Conservation (phyloP, 2,329 filamentous ascomycete species). For the Clarireedia homoeocarpa region DNA sequence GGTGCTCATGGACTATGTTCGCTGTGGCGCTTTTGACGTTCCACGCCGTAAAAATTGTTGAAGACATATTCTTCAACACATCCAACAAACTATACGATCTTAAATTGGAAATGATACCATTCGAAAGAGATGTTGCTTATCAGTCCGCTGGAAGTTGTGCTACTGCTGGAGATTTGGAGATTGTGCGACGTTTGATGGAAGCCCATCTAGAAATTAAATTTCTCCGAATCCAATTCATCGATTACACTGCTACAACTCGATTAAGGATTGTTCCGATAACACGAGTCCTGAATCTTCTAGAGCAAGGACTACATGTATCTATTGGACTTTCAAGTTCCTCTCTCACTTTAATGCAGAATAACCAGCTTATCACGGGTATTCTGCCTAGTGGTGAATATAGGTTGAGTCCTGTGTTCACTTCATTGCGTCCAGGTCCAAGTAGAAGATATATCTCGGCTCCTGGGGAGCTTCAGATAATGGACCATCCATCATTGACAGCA, state of each 20-base stretch:
- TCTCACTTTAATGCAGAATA: constrained; percentile 61
- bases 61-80: constrained; percentile 68
- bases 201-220: constrained; percentile 50
- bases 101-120: constrained; percentile 33
- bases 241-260: constrained; percentile 64
- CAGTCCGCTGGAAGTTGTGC: not conserved
- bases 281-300: constrained; percentile 40
- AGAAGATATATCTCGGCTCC: constrained; percentile 58
- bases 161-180: constrained; percentile 21
- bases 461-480: constrained; percentile 54
- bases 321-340: constrained; percentile 58
- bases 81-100: constrained; percentile 69
- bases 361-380: constrained; percentile 45
- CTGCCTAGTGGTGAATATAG: constrained; percentile 57
- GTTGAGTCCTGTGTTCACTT: constrained; percentile 57
- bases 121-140: not conserved
- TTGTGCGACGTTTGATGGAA: constrained; percentile 36
- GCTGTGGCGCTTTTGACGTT: constrained; percentile 52
- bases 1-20: constrained; percentile 60
- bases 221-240: constrained; percentile 68
- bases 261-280: constrained; percentile 60
- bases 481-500: constrained; percentile 40
- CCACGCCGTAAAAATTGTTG: constrained; percentile 53
- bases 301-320: constrained; percentile 25
- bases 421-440: constrained; percentile 50